phyloP scores from a whole-genome alignment of 1,284 basidiomycete genomes.

The Cutaneotrichosporon dermatis region DNA sequence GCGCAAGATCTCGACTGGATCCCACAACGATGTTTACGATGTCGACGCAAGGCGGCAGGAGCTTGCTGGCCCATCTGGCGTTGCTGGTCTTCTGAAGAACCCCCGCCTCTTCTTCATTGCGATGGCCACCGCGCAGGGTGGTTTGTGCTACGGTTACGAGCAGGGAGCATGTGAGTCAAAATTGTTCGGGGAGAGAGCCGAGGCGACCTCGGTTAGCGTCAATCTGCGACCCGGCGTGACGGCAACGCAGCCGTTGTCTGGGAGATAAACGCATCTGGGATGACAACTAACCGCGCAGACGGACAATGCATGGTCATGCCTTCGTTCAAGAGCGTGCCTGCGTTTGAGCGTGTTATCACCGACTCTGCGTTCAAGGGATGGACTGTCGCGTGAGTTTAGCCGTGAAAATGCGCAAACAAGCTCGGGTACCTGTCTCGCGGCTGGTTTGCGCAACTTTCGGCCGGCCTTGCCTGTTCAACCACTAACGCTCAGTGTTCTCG shows the following conservation, averaged over 20 bases:
- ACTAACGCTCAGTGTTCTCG: constrained; percentile 13
- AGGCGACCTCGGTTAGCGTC: too few relatives aligned
- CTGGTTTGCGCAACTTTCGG: too few relatives aligned
- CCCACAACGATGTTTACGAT: neutral
- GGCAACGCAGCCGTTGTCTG: too few relatives aligned
- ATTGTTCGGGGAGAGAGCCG: too few relatives aligned
- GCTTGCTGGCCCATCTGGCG: constrained; percentile 18
- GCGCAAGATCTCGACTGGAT: neutral
- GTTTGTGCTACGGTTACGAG: constrained; percentile 24
- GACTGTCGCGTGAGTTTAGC: constrained; percentile 14
- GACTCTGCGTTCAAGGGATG: constrained; percentile 18
- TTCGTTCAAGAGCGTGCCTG: constrained; percentile 12
- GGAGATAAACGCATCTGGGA: too few relatives aligned
- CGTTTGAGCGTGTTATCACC: constrained; percentile 15
- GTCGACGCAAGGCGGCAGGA: constrained; percentile 8
- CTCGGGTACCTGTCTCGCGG: too few relatives aligned
- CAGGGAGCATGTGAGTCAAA: constrained; percentile 11
- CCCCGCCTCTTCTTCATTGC: constrained; percentile 17
- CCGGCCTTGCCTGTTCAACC: too few relatives aligned
- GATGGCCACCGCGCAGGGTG: constrained; percentile 21
- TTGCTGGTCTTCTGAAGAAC: constrained; percentile 20
- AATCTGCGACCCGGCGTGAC: too few relatives aligned
- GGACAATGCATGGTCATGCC: constrained; percentile 26
- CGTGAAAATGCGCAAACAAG: too few relatives aligned
- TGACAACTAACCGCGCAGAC: constrained; percentile 14